phyloP scores from a whole-genome alignment of 164 flowering plant genomes.

The Berberis vulgaris region DNA sequence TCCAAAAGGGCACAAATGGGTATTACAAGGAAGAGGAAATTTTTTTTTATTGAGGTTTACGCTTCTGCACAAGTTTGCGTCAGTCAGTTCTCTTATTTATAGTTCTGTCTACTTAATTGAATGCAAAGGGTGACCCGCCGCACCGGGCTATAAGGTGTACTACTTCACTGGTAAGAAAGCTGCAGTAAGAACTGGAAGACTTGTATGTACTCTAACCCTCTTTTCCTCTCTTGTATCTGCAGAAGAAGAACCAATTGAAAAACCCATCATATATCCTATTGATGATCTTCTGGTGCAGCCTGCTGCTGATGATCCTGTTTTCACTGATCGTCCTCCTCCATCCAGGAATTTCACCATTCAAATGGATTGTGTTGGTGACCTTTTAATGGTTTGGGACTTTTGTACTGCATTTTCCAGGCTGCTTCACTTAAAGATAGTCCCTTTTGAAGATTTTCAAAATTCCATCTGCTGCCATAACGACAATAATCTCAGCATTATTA shows the following conservation, averaged over 20 bases:
- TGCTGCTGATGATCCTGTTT: constrained; percentile 55
- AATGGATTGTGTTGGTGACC: constrained; percentile 79
- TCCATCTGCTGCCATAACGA: constrained; percentile 79
- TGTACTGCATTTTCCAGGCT: constrained; percentile 67
- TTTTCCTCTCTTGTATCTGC: constrained; percentile 20
- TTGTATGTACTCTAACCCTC: no score
- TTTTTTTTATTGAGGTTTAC: no score
- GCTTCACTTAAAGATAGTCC: constrained; percentile 61
- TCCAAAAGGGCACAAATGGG: no score
- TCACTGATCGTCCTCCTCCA: constrained; percentile 66
- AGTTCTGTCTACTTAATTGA: no score
- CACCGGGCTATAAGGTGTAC: no score
- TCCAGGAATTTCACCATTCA: constrained; percentile 65
- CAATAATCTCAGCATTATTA: constrained; percentile 48
- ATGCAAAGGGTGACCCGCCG: no score
- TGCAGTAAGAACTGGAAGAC: no score
- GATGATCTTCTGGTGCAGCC: constrained; percentile 77
- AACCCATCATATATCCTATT: constrained; percentile 73
- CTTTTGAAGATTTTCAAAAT: constrained; percentile 84
- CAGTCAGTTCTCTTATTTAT: no score
- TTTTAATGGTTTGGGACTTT: constrained; percentile 94
- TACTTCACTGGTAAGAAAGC: no score
- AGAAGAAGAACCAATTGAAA: constrained; percentile 33
- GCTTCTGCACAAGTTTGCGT: no score
- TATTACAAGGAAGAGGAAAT: no score